These are phyloP conservation scores for Mycena epipterygia DNA, from an alignment of 768 basidiomycete genomes.

Conservation along the genomic window DNA sequence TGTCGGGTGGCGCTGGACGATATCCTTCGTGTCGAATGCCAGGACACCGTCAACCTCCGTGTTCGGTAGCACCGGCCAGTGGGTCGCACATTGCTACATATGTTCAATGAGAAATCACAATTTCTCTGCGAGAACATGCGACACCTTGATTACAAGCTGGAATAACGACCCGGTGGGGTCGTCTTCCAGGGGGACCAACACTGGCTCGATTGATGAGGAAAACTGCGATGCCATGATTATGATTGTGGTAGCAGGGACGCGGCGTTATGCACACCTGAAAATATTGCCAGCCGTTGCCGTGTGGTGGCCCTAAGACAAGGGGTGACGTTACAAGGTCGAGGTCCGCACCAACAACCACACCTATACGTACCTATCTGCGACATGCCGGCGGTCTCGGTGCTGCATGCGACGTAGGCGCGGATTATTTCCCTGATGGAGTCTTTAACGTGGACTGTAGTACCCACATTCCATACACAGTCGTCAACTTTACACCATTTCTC, in stretches of 20 bases:
- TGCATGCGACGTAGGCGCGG: neutral
- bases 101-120: neutral
- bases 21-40: slow-evolving; percentile 8
- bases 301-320: neutral
- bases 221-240: neutral
- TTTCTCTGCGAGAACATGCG: neutral
- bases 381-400: slow-evolving; percentile 6
- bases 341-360: neutral
- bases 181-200: slow-evolving; percentile 9
- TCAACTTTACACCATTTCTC: neutral
- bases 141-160: slow-evolving; percentile 12
- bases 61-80: neutral
- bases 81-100: neutral
- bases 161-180: neutral
- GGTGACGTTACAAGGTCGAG: neutral
- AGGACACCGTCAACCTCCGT: slow-evolving; percentile 14
- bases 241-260: neutral
- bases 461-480: neutral
- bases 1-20: slow-evolving; percentile 15
- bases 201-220: neutral
- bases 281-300: slow-evolving; percentile 2
- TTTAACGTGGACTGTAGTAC: neutral
- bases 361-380: neutral
- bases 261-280: slow-evolving; percentile 8
- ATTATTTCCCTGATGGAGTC: neutral